phyloP scores from a whole-genome alignment of 1,284 basidiomycete species.

The Trichosporon faecale region DNA sequence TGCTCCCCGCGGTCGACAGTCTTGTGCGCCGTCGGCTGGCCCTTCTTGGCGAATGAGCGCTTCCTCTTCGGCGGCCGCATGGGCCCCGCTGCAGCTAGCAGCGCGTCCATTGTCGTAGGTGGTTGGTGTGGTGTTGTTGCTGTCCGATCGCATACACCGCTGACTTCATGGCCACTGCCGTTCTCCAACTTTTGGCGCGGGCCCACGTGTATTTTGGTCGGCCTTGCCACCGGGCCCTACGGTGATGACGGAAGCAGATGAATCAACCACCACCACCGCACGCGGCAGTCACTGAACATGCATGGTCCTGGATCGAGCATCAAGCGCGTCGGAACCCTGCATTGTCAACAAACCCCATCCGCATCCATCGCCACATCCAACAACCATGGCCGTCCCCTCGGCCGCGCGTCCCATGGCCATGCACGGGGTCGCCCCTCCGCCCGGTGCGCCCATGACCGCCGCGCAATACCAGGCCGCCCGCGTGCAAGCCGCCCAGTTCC shows the following conservation, averaged over 20 bases:
- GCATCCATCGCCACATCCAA: background rate
- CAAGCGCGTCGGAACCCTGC: background rate
- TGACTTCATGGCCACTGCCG: background rate
- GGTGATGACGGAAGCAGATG: constrained; percentile 15
- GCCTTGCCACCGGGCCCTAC: background rate
- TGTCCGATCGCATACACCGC: background rate
- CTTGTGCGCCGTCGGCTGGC: constrained; percentile 35
- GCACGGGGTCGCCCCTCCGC: background rate
- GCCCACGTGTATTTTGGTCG: constrained; percentile 12
- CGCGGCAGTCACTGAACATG: background rate
- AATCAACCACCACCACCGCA: constrained; percentile 12
- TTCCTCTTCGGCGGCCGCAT: constrained; percentile 52
- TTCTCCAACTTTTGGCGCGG: constrained; percentile 23
- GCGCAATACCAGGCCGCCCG: background rate
- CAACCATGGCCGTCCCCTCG: constrained; percentile 23
- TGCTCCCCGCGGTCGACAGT: constrained; percentile 40
- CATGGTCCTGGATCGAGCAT: background rate
- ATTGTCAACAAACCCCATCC: constrained; percentile 7
- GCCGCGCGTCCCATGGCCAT: constrained; percentile 20
- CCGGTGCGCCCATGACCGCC: background rate
- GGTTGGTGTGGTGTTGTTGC: background rate
- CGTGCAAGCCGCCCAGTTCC: background rate
- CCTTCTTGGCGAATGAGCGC: constrained; percentile 15
- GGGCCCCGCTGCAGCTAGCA: constrained; percentile 67
- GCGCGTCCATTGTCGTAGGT: constrained; percentile 58